Evolutionary conservation across 2,329 filamentous ascomycete genomes (phyloP), one percentile per base, ranked within the genome.

Genomic region (Rhynchosporium secalis): DNA sequence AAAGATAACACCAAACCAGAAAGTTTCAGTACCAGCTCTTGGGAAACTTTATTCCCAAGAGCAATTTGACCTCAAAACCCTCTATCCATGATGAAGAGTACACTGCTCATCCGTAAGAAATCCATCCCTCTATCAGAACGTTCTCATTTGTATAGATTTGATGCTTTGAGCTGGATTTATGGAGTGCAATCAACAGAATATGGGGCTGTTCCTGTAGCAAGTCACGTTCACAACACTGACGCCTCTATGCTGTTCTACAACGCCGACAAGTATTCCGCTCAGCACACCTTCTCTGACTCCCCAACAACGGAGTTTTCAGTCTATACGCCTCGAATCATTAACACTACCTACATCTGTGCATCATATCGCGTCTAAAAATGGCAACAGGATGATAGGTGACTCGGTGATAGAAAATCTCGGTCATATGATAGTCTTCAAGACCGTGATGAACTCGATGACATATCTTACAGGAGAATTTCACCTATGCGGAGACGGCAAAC

Each of bases 221-320:
- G 76, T 1, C 46, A 60, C 15, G 62, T 69, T 1, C 68, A 67
- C 31, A 31, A 58, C 15, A 47, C 29, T 8, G 12, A 5, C 1
- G 62, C 55, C 13, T 58, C 62, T 2, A 64, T 67, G 64, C 40
- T 67, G 64, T 33, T 71, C 12, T 71, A 55, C 38, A 48, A 43
- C 26, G 49, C 69, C 52, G 58, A 66, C 41, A 54, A 56, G 9
- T 52, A 62, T 0, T 60, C 58, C 6, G 75, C 76, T 61, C 66
- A 67, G n/a, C 78, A 76, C 40, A 55, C 76, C 12, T 81, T 80
- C 57, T 72, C 74, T 40, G 78, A 80, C 48, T 68, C 68, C 6
- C 66, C 68, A 15, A 46, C 46, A 1, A 45, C 41, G 2, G 29
- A 60, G 3, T 66, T 71, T 31, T 68, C 71, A 2, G 69, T 74